Percentiles rank a stretch among this genome's conserved stretches.
Evolutionary conservation across 257 asterid genomes (phyloP).

Genomic region (Verbena officinalis): DNA sequence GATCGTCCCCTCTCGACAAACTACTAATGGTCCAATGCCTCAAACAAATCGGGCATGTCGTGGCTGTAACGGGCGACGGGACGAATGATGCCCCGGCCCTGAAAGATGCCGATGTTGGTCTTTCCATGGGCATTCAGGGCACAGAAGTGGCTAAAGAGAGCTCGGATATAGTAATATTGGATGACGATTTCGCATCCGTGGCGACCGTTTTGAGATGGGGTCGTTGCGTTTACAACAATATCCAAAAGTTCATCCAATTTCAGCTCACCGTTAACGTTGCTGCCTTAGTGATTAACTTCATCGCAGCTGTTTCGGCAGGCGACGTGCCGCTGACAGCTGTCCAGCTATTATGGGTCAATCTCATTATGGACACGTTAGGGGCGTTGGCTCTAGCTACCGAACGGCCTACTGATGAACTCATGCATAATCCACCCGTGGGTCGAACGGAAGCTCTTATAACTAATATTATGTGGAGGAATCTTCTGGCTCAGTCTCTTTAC

Average conservation of each 20-base stretch:
- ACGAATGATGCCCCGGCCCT: slow-evolving; percentile 60
- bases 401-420: slow-evolving; percentile 46
- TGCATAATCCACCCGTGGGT: slow-evolving; percentile 47
- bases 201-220: slow-evolving; percentile 76
- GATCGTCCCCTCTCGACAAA: slow-evolving; percentile 65
- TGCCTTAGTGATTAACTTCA: slow-evolving; percentile 62
- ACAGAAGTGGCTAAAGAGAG: slow-evolving; percentile 66
- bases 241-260: slow-evolving; percentile 73
- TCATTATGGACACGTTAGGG: slow-evolving; percentile 74
- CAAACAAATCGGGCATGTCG: slow-evolving; percentile 64
- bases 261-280: slow-evolving; percentile 76
- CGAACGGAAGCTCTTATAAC: slow-evolving; percentile 59
- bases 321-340: slow-evolving; percentile 65
- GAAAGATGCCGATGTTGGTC: slow-evolving; percentile 68
- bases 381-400: slow-evolving; percentile 71
- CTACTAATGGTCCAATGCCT: slow-evolving; percentile 55
- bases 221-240: slow-evolving; percentile 61
- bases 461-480: slow-evolving; percentile 65
- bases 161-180: slow-evolving; percentile 70
- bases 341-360: slow-evolving; percentile 79
- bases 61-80: slow-evolving; percentile 73
- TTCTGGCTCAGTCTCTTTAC: slow-evolving; percentile 60
- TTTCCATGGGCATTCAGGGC: slow-evolving; percentile 68
- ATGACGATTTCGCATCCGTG: slow-evolving; percentile 59
- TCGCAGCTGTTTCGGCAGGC: slow-evolving; percentile 77